Evolutionary conservation across 805 yeast species (phyloP), one percentile per base, ranked within the genome.

Genomic region (Hanseniaspora singularis): DNA sequence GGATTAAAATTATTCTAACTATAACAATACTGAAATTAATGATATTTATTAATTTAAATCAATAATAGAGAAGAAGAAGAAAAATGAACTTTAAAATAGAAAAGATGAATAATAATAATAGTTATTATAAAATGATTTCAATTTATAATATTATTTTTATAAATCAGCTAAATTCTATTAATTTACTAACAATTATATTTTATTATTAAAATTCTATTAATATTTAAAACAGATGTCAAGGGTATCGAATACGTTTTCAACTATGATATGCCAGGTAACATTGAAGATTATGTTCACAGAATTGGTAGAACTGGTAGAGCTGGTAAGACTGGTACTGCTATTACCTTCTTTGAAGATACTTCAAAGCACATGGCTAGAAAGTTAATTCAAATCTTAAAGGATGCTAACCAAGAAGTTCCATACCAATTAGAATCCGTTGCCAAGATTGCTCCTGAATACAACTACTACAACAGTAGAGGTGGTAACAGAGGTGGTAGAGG

Each of bases 271-370:
- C 97, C 98, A 62, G 87, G 85, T 67, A 89, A 89, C 70, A 85
- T 88, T 63, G 98, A 92, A 73, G 97, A 92, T 71, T 89, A 89
- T 65, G 96, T 89, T 53, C 98, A 89, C 67, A 79, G 98, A 72
- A 92, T 89, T 62, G 98, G 98, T 67, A 88, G 96, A 77, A 88
- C 98, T 54, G 98, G 98, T 65, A 86, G 98, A 77, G 98, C 96
- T 55, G 97, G 97, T 65, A 79, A 87, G 52, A 73, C 74, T 52
- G 98, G 98, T 75, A 88, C 92, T 52, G 96, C 98, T 48, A 77
- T 87, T 55, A 85, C 97, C 8, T 77, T 89, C 65, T 92, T 92
- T 76, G 86, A 96, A 50, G 82, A 77, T 54, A 88, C 73, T 54
- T 85, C 87, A 72, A 71, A 85, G 57, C 77, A 81, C 69, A 76